Evolutionary conservation across 2,329 filamentous ascomycete species (phyloP), one percentile per base, ranked within the genome.

Genomic region (Aspergillus costaricaensis): DNA sequence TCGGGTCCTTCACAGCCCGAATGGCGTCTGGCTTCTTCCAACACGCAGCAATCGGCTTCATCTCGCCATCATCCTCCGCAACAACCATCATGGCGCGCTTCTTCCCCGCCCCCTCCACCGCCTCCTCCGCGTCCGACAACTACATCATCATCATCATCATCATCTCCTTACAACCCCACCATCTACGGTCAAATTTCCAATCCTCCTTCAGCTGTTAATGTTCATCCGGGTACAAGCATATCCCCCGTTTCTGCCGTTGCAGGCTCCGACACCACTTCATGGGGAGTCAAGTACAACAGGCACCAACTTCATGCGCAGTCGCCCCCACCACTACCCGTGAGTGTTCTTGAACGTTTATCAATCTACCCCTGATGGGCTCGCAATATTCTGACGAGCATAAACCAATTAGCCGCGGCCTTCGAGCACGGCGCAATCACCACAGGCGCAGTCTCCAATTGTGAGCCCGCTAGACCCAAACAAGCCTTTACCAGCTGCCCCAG

Each of bases 211-310:
- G 32, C 44, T 5, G 25, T 36, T 9, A 52, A 47, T 36, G 10
- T 5, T 36, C 12, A 36, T 36, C 12, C 55, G 15, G 59, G 55
- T n/a, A 36, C 64, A 49, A 66, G 51, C 21, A 55, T 61, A 10
- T 66, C 72, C 23, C 67, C 67, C 5, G 59, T 61, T 8, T 55
- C 65, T 61, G 51, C 55, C 49, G 57, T 58, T 38, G 38, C 58
- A 21, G 60, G 57, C 6, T 17, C 68, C 21, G 74, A 79, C 63
- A 76, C 76, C 14, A 70, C 74, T 15, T 66, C 67, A 15, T 81
- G 79, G 79, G 79, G 79, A 25, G 78, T 80, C 49, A 74, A 74
- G 56, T 80, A 77, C 62, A 79, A 78, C 59, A 73, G 72, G 52
- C 72, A 72, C 41, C 67, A 70, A 52, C 57, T 65, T 58, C 67